phyloP scores from a whole-genome alignment of 768 basidiomycete species.

The Terana coerulea region DNA sequence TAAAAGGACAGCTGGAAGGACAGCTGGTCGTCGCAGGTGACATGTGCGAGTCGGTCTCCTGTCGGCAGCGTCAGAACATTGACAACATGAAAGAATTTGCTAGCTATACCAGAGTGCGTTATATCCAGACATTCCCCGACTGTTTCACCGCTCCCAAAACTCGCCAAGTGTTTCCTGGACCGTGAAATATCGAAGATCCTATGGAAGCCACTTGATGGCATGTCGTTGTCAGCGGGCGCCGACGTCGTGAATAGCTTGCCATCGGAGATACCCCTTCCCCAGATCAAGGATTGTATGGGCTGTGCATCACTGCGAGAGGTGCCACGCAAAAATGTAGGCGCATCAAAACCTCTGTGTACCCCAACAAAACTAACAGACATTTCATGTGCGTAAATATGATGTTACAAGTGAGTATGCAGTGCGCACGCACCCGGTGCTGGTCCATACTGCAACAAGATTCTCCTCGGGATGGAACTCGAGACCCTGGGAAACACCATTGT shows the following conservation, averaged over 20 bases:
- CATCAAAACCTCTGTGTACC: background rate
- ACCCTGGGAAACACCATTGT: background rate
- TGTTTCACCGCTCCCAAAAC: constrained; percentile 41
- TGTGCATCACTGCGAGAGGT: background rate
- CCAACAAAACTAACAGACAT: background rate
- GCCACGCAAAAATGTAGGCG: background rate
- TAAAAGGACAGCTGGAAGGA: background rate
- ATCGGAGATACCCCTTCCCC: constrained; percentile 43
- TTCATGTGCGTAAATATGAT: background rate
- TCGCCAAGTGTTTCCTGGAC: constrained; percentile 20
- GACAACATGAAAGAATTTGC: background rate
- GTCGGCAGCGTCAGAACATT: background rate
- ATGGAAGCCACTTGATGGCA: constrained; percentile 39
- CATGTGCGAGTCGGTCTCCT: background rate
- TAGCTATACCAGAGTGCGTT: constrained; percentile 45
- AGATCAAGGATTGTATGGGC: constrained; percentile 37
- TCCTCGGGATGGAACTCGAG: constrained; percentile 3
- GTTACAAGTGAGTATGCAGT: no score
- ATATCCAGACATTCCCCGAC: constrained; percentile 52
- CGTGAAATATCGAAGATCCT: constrained; percentile 42
- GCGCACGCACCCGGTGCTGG: background rate
- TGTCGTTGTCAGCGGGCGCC: constrained; percentile 33
- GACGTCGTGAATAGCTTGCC: constrained; percentile 52
- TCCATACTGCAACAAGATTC: background rate
- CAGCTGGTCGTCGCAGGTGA: background rate